Conservation (phyloP, 164 flowering plant genomes). For the Aristolochia californica region DNA sequence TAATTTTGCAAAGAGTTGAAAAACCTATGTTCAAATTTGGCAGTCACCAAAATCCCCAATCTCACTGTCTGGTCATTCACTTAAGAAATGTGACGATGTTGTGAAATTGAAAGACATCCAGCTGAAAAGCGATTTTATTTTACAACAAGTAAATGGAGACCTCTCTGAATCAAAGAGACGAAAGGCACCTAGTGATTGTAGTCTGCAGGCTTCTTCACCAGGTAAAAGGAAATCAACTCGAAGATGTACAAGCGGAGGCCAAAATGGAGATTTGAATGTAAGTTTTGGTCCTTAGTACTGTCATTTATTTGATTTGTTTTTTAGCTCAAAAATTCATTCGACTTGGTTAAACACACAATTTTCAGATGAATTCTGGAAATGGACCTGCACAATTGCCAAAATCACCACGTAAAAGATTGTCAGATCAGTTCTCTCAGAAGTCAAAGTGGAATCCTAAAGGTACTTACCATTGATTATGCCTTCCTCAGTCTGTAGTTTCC, state of each 20-base stretch:
- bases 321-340: background rate
- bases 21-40: no score
- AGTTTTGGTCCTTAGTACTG: slow-evolving; percentile 6
- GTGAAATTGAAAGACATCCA: no score
- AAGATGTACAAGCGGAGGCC: slow-evolving; percentile 32
- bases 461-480: slow-evolving; percentile 4
- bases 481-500: no score
- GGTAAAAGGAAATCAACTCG: slow-evolving; percentile 57
- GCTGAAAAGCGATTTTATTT: background rate
- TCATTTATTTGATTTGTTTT: background rate
- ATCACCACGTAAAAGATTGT: slow-evolving; percentile 29
- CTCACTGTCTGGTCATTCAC: no score
- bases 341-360: slow-evolving; percentile 18
- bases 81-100: no score
- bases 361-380: slow-evolving; percentile 12
- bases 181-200: background rate
- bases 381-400: slow-evolving; percentile 7
- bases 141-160: no score
- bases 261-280: slow-evolving; percentile 26
- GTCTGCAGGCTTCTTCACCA: slow-evolving; percentile 10
- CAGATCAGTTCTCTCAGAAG: slow-evolving; percentile 21
- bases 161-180: no score
- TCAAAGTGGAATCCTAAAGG: slow-evolving; percentile 66
- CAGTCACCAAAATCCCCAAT: no score
- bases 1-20: no score